Percentiles rank a stretch among this genome's conserved stretches.
These are phyloP conservation scores for Basipetospora chlamydospora DNA, from an alignment of 2,329 filamentous ascomycete species.

Conservation along the genomic window DNA sequence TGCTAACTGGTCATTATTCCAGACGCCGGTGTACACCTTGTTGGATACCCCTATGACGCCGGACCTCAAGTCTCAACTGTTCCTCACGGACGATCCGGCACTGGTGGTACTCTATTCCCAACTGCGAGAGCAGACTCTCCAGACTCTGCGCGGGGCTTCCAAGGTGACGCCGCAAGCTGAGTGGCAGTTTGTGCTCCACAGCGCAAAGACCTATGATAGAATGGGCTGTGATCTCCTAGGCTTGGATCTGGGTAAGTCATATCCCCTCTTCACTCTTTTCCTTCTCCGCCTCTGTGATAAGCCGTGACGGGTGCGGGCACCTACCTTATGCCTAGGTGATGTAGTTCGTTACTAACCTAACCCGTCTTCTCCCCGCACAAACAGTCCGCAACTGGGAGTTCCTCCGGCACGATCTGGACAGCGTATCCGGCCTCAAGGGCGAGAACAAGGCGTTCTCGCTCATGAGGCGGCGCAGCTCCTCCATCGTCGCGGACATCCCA, in stretches of 20 bases:
- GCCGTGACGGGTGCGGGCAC: too few relatives aligned
- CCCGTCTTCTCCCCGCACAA: too few relatives aligned
- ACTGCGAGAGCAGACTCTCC: slow-evolving; percentile 64
- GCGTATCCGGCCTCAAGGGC: slow-evolving; percentile 23
- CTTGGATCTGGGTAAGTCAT: slow-evolving; percentile 60
- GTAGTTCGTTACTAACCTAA: too few relatives aligned
- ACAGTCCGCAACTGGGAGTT: slow-evolving; percentile 72
- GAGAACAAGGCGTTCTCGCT: slow-evolving; percentile 52
- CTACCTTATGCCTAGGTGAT: too few relatives aligned
- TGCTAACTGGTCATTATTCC: slow-evolving; percentile 4
- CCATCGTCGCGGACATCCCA: slow-evolving; percentile 66
- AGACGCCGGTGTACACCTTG: slow-evolving; percentile 67
- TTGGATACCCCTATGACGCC: slow-evolving; percentile 54
- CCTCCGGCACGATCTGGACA: slow-evolving; percentile 28
- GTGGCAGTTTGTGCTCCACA: slow-evolving; percentile 82
- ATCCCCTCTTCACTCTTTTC: background rate
- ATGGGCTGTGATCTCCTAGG: slow-evolving; percentile 92
- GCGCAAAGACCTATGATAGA: slow-evolving; percentile 66
- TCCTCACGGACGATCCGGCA: slow-evolving; percentile 80
- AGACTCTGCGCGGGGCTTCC: slow-evolving; percentile 73
- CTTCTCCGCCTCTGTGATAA: background rate
- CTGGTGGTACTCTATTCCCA: slow-evolving; percentile 78
- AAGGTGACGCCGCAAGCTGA: slow-evolving; percentile 67
- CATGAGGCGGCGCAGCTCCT: slow-evolving; percentile 55
- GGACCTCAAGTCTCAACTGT: slow-evolving; percentile 60